Evolutionary conservation across 2,329 filamentous ascomycete genomes (phyloP).

Genomic region (Epichloe coenophiala): DNA sequence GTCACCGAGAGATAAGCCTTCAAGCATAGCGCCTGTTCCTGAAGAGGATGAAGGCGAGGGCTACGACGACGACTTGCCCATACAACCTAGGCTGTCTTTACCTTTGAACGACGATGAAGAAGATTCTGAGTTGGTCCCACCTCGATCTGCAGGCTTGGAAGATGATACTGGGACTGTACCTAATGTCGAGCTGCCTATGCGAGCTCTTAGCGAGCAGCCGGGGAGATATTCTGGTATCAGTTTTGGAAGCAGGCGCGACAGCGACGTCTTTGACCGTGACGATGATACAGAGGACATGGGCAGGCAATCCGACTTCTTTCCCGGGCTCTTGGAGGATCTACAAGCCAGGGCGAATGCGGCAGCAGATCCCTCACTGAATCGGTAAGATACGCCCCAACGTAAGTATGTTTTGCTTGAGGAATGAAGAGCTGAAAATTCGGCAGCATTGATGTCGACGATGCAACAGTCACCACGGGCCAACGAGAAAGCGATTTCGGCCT

Average conservation of each 20-base stretch:
- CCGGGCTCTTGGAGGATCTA: conserved; percentile 31
- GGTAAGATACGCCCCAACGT: conserved; percentile 17
- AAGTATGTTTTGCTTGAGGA: background rate
- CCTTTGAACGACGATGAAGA: conserved; percentile 36
- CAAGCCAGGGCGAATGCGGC: conserved; percentile 22
- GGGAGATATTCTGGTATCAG: conserved; percentile 37
- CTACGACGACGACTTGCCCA: conserved; percentile 18
- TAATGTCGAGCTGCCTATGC: conserved; percentile 46
- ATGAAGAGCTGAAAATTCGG: conserved; percentile 3
- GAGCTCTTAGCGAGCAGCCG: conserved; percentile 33
- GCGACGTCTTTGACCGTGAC: conserved; percentile 32
- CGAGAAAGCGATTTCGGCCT: conserved; percentile 39
- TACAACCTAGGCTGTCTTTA: conserved; percentile 42
- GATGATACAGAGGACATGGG: conserved; percentile 28
- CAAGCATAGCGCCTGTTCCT: conserved; percentile 15
- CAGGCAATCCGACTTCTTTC: conserved; percentile 39
- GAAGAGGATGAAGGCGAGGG: conserved; percentile 25
- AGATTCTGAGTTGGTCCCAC: conserved; percentile 36
- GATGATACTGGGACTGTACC: conserved; percentile 45
- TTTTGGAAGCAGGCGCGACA: conserved; percentile 38
- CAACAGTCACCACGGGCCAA: conserved; percentile 23
- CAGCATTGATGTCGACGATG: conserved; percentile 27
- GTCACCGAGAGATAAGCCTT: conserved; percentile 23
- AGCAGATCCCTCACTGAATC: conserved; percentile 29
- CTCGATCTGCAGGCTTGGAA: conserved; percentile 39